phyloP scores from a whole-genome alignment of 176 grass and related monocot genomes.

The Oryza longistaminata region DNA sequence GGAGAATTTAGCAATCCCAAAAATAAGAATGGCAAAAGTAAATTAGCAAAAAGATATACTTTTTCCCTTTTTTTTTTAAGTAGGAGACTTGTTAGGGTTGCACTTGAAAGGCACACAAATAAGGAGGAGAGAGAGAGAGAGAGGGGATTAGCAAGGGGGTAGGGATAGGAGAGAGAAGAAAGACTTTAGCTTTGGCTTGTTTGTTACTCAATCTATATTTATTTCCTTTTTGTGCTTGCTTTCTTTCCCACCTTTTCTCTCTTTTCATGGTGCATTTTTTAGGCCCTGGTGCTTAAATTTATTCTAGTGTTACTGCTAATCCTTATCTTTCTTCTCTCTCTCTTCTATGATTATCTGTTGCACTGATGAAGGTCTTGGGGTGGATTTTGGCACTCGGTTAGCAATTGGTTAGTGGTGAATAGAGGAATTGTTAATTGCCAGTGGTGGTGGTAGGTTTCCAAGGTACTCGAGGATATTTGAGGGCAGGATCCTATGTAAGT shows the following conservation, averaged over 20 bases:
- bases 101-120: too few relatives aligned
- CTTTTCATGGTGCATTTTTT: background rate
- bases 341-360: slow-evolving; percentile 18
- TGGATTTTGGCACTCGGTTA: slow-evolving; percentile 11
- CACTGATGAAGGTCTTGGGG: slow-evolving; percentile 5
- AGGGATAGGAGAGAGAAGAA: background rate
- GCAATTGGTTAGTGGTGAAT: slow-evolving; percentile 23
- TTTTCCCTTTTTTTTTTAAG: too few relatives aligned
- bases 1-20: background rate
- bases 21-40: background rate
- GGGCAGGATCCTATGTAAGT: background rate
- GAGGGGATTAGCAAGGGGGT: background rate
- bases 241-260: background rate
- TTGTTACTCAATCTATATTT: slow-evolving; percentile 42
- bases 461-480: background rate
- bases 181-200: slow-evolving; percentile 35
- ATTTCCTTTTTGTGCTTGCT: background rate
- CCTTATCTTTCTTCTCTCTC: slow-evolving; percentile 27
- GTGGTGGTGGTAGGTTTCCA: background rate
- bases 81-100: too few relatives aligned
- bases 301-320: background rate
- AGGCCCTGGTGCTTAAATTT: too few relatives aligned
- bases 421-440: slow-evolving; percentile 13
- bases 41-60: background rate
- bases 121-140: slow-evolving; percentile 5